phyloP scores from a whole-genome alignment of 2,329 filamentous ascomycete species.

The Sporothrix dimorphospora region DNA sequence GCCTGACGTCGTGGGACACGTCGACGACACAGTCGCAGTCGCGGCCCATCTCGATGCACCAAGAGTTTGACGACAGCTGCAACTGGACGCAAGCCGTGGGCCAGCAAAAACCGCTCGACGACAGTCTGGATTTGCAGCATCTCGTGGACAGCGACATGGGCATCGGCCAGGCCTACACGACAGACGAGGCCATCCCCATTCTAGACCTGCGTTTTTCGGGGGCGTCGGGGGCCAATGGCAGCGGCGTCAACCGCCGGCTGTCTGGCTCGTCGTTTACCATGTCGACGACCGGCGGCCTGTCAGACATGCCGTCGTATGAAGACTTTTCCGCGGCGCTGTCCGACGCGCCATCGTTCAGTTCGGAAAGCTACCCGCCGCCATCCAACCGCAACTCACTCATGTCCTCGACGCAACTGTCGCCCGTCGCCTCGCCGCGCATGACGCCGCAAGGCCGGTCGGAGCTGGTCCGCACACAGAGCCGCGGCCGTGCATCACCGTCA shows the following conservation, averaged over 20 bases:
- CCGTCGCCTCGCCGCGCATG: slow-evolving; percentile 71
- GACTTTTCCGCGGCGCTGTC: slow-evolving; percentile 69
- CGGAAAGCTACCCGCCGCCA: slow-evolving; percentile 64
- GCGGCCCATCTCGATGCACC: slow-evolving; percentile 60
- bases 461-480: slow-evolving; percentile 65
- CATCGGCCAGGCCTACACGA: slow-evolving; percentile 65
- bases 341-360: slow-evolving; percentile 67
- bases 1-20: slow-evolving; percentile 61
- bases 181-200: slow-evolving; percentile 65
- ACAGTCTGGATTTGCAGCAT: slow-evolving; percentile 57
- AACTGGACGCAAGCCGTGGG: slow-evolving; percentile 44
- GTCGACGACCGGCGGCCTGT: slow-evolving; percentile 66
- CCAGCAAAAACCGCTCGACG: slow-evolving; percentile 60
- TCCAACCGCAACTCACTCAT: slow-evolving; percentile 72
- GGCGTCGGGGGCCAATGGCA: slow-evolving; percentile 41
- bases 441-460: slow-evolving; percentile 63
- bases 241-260: slow-evolving; percentile 62
- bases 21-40: slow-evolving; percentile 51
- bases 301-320: slow-evolving; percentile 71
- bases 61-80: slow-evolving; percentile 58
- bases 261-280: slow-evolving; percentile 75
- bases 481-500: slow-evolving; percentile 71
- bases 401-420: slow-evolving; percentile 71
- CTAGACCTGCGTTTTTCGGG: slow-evolving; percentile 60
- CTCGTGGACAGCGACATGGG: slow-evolving; percentile 58